phyloP scores from a whole-genome alignment of 2,329 filamentous ascomycete genomes.

The Arthrobotrys sinensis region DNA sequence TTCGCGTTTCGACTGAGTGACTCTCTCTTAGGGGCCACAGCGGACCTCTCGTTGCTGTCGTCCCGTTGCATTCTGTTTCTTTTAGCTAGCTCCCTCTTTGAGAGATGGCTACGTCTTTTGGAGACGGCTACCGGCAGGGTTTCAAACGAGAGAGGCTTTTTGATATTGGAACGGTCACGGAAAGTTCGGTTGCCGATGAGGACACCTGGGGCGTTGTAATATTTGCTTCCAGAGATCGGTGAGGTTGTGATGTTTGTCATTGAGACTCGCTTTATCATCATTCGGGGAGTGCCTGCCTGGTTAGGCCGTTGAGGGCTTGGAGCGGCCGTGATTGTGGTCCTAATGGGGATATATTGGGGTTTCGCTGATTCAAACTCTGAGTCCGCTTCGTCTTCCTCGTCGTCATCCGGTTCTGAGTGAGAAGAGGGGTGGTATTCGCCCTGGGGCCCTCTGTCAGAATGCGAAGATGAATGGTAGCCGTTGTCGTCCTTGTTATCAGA shows the following conservation, averaged over 20 bases:
- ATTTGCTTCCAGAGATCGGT: conserved; percentile 49
- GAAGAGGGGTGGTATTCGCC: conserved; percentile 50
- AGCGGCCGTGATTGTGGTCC: conserved; percentile 40
- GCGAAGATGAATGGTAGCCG: conserved; percentile 55
- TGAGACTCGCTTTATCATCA: conserved; percentile 59
- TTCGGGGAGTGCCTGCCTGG: conserved; percentile 46
- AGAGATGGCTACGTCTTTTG: conserved; percentile 41
- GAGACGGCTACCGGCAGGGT: conserved; percentile 33
- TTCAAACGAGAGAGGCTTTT: conserved; percentile 38
- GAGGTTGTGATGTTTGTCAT: conserved; percentile 60
- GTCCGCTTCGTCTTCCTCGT: conserved; percentile 16
- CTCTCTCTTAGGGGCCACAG: conserved; percentile 49
- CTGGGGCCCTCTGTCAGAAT: conserved; percentile 46
- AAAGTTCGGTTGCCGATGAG: conserved; percentile 55
- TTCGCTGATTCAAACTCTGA: conserved; percentile 32
- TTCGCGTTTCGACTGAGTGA: conserved; percentile 54
- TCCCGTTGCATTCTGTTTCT: not conserved
- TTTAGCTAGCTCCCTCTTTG: conserved; percentile 38
- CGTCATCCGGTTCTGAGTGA: conserved; percentile 37
- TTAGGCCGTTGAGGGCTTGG: conserved; percentile 16
- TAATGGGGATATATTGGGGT: conserved; percentile 42
- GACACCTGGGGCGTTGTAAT: conserved; percentile 40
- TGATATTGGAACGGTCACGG: conserved; percentile 52
- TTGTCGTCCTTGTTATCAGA: conserved; percentile 29
- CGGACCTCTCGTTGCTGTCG: conserved; percentile 32